Conservation (phyloP, 805 yeast genomes). For the Zygosaccharomyces bisporus region DNA sequence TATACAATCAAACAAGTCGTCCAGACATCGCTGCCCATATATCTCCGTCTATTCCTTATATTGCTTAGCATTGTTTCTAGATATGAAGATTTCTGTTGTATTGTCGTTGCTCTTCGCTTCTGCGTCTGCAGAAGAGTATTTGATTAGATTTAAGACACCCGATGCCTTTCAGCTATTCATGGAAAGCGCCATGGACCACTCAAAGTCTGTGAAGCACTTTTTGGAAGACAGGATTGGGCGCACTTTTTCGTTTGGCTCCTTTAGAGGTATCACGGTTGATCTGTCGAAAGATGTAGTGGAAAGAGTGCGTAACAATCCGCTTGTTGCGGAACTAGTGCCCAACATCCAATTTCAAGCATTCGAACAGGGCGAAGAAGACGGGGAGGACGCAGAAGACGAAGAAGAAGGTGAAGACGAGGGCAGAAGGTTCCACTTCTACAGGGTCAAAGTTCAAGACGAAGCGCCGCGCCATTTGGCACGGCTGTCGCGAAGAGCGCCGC, state of each 20-base stretch:
- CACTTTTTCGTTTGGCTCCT: slow-evolving; percentile 62
- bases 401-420: slow-evolving; percentile 15
- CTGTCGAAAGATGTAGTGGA: slow-evolving; percentile 48
- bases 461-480: slow-evolving; percentile 70
- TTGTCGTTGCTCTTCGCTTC: slow-evolving; percentile 6
- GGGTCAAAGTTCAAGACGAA: slow-evolving; percentile 33
- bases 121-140: slow-evolving; percentile 35
- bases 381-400: slow-evolving; percentile 7
- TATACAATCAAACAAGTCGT: not conserved
- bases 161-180: slow-evolving; percentile 48
- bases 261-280: slow-evolving; percentile 66
- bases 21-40: no score
- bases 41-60: no score
- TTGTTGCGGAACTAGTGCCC: slow-evolving; percentile 64
- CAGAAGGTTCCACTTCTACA: slow-evolving; percentile 6
- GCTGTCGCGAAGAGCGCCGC: slow-evolving; percentile 47
- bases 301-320: slow-evolving; percentile 52
- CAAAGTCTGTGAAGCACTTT: slow-evolving; percentile 38
- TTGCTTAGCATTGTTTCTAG: not conserved
- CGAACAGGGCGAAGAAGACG: slow-evolving; percentile 33
- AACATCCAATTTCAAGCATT: slow-evolving; percentile 60
- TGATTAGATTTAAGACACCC: slow-evolving; percentile 50
- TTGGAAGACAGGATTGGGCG: slow-evolving; percentile 46
- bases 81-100: not conserved
- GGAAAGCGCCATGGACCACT: slow-evolving; percentile 39